Base-by-base conservation (phyloP, 768 basidiomycete genomes). In the Melanogaster broomeanus region DNA sequence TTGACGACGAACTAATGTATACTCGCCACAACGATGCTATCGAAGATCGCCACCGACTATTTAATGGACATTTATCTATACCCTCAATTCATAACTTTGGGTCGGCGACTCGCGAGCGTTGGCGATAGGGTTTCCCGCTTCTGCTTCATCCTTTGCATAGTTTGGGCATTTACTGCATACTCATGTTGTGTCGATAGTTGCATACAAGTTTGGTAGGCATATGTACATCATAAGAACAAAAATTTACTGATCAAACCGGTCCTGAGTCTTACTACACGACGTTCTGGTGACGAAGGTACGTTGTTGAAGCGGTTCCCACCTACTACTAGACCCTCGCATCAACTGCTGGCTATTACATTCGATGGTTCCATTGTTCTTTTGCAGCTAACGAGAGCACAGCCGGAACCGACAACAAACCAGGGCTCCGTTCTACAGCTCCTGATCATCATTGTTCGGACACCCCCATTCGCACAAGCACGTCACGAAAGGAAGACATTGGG, bases 181-280 rank as follows among this genome's bases (percentile, higher is more conserved):
- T 64, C 62, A 69, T 69, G 69, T 71, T 68, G 67, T 69, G 61
- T 69, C 67, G 61, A 71, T 69, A 69, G 61, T 58, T 54, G 68
- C 67, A 68, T 71, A 66, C 60, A 57, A 54, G 50, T 53, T 61
- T 54, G 56, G 58, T 66, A 59, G 61, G 69, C 69, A 69, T 69
- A 57, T 68, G 69, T 71, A 71, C 65, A 57, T 57, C 57, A 69
- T 47, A 61, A 59, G 60, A 67, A 53, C 56, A 60, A 57, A 57
- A 63, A 53, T 53, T 58, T 66, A 57, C 59, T 65, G 53, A 69
- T 54, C 35, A 47, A 19, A 31, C 15, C 7, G 38, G 31, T 24
- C 13, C 15, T 25, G 37, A 48, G 35, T 4, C 6, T 21, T 7
- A 24, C 13, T 2, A 15, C 30, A 30, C 21, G 21, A 30, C 16